Conservation (phyloP, 192 early-diverging fungal species). For the Linnemannia schmuckeri region DNA sequence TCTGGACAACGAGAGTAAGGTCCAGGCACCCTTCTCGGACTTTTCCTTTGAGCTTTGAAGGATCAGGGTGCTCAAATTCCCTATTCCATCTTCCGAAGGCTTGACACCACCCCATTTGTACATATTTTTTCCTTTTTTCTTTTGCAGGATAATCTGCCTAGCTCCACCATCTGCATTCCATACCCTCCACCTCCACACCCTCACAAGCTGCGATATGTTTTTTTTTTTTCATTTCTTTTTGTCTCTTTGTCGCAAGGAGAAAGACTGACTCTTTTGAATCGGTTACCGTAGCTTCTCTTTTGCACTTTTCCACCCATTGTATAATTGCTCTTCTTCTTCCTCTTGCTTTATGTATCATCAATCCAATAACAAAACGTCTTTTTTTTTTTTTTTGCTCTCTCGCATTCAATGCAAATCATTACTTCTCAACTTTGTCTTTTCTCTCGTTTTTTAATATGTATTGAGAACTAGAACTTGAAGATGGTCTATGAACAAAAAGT, state of each 20-base stretch:
- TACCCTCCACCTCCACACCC: background rate
- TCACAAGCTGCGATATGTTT: background rate
- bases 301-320: background rate
- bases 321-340: background rate
- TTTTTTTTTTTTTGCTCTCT: background rate
- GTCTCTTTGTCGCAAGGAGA: background rate
- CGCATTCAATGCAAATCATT: background rate
- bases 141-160: constrained; percentile 60
- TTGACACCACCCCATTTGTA: constrained; percentile 13
- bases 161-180: constrained; percentile 13
- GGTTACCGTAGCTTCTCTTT: background rate
- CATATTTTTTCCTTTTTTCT: constrained; percentile 15
- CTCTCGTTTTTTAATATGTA: too few species aligned
- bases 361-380: background rate
- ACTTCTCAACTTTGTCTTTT: too few species aligned
- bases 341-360: background rate
- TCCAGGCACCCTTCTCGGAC: constrained; percentile 42
- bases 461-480: too few species aligned
- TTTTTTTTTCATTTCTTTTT: background rate
- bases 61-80: background rate
- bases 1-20: constrained; percentile 37
- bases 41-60: constrained; percentile 40
- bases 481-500: background rate
- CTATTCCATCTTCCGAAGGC: background rate
- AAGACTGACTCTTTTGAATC: background rate